Evolutionary conservation across 345 rosid genomes (phyloP).

Genomic region (Anacardium occidentale): DNA sequence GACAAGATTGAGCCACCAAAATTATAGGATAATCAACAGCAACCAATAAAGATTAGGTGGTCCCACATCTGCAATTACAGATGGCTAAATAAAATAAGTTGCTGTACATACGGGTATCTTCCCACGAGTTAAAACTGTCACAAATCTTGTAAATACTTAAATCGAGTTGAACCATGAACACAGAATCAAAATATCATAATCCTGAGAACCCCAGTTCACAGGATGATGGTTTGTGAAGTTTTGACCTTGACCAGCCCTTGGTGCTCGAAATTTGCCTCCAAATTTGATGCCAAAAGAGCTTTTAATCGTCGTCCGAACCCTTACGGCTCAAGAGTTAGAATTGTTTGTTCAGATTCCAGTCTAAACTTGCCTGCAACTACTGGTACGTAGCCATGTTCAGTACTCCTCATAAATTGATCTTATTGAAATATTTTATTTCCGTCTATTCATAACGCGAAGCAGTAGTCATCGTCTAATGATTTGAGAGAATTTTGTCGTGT

Average conservation of each 20-base stretch:
- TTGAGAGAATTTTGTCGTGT: neutral
- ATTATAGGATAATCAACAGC: neutral
- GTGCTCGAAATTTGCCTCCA: slow-evolving; percentile 17
- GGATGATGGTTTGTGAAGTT: slow-evolving; percentile 30
- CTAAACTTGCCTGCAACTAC: slow-evolving; percentile 22
- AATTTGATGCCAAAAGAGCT: slow-evolving; percentile 15
- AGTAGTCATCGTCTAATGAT: neutral
- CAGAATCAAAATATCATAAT: neutral
- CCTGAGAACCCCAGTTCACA: neutral
- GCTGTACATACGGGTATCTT: neutral
- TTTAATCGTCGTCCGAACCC: neutral
- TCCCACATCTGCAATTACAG: neutral
- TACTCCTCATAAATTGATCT: too few relatives aligned
- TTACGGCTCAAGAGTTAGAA: neutral
- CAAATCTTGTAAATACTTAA: neutral
- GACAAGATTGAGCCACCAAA: neutral
- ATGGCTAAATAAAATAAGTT: neutral
- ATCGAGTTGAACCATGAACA: neutral
- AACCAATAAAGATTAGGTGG: neutral
- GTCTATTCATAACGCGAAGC: neutral
- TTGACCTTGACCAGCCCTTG: slow-evolving; percentile 23
- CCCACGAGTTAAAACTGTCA: neutral
- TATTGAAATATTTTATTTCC: too few relatives aligned
- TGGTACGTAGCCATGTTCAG: slow-evolving; percentile 14
- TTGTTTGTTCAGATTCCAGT: slow-evolving; percentile 33